A percentile compares a stretch with the other conserved stretches of the same genome.
phyloP scores from a whole-genome alignment of 331 rosid genomes.

The Quercus lobata region DNA sequence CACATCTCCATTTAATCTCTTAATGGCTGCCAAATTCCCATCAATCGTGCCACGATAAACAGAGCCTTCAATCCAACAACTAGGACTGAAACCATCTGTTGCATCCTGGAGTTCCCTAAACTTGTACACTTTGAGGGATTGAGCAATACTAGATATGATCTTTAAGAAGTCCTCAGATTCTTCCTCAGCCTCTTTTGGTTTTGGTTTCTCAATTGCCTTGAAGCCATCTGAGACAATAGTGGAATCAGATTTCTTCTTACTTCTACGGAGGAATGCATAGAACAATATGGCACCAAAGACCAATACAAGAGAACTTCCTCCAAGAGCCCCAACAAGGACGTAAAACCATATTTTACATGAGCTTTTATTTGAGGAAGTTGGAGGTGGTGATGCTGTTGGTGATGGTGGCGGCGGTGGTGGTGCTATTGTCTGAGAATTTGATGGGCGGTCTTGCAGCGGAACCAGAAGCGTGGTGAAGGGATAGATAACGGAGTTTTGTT shows the following conservation, averaged over 20 bases:
- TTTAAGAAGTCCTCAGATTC: slow-evolving; percentile 41
- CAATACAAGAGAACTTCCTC: slow-evolving; percentile 34
- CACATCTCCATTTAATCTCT: slow-evolving; percentile 62
- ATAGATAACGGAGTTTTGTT: slow-evolving; percentile 7
- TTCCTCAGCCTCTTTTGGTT: slow-evolving; percentile 20
- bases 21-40: slow-evolving; percentile 69
- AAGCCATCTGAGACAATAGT: slow-evolving; percentile 29
- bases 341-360: slow-evolving; percentile 65
- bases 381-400: slow-evolving; percentile 23
- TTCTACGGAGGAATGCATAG: slow-evolving; percentile 17
- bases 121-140: slow-evolving; percentile 58
- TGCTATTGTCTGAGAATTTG: slow-evolving; percentile 31
- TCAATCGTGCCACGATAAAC: slow-evolving; percentile 55
- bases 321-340: slow-evolving; percentile 57
- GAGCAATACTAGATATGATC: slow-evolving; percentile 50
- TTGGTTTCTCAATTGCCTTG: slow-evolving; percentile 37
- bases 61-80: slow-evolving; percentile 49
- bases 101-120: slow-evolving; percentile 64
- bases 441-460: slow-evolving; percentile 67
- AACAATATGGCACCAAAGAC: slow-evolving; percentile 33
- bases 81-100: slow-evolving; percentile 57
- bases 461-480: slow-evolving; percentile 60
- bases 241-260: slow-evolving; percentile 37
- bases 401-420: slow-evolving; percentile 30
- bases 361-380: slow-evolving; percentile 19